Evolutionary conservation across 2,329 filamentous ascomycete species (phyloP).

Genomic region (Botrytis medusae): DNA sequence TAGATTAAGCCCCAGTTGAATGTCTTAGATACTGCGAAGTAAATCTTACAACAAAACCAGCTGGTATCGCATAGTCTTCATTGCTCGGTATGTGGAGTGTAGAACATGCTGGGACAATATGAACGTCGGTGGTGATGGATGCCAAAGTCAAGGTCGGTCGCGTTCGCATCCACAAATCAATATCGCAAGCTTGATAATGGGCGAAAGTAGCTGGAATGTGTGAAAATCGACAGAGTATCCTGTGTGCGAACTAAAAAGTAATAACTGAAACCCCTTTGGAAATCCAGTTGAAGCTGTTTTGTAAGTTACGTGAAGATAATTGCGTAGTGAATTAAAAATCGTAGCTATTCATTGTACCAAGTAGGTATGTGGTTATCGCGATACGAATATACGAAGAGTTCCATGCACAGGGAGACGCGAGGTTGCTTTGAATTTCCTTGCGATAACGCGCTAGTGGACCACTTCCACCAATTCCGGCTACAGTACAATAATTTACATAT

Average conservation of each 20-base stretch:
- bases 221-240: neutral
- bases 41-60: neutral
- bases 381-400: neutral
- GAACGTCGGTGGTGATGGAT: neutral
- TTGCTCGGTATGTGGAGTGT: neutral
- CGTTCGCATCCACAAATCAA: neutral
- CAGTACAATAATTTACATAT: neutral
- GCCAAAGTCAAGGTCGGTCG: neutral
- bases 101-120: neutral
- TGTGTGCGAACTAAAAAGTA: neutral
- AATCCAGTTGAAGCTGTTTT: neutral
- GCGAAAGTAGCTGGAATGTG: neutral
- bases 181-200: neutral
- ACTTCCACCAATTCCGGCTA: neutral
- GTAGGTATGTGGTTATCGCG: neutral
- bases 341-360: neutral
- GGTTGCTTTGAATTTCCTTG: neutral
- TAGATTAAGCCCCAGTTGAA: neutral
- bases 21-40: neutral
- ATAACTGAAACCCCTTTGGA: neutral
- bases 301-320: neutral
- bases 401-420: conserved; percentile 11
- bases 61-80: neutral
- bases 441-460: conserved; percentile 14
- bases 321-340: neutral